Evolutionary conservation across 805 yeast genomes (phyloP).

Genomic region (Kodamaea lidongshanica): DNA sequence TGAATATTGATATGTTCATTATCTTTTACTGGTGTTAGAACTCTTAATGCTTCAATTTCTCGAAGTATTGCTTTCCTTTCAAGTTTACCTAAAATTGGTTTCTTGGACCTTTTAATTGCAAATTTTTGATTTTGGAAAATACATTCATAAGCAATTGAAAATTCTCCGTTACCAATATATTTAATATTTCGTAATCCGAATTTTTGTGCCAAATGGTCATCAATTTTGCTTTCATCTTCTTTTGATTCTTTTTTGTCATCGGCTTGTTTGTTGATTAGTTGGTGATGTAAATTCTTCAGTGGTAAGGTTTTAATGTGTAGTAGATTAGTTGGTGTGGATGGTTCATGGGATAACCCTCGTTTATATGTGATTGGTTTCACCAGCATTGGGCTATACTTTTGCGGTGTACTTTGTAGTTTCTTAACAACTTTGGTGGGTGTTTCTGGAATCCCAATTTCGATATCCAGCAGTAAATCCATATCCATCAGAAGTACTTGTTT

Average conservation of each 20-base stretch:
- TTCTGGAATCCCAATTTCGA: slow-evolving; percentile 24
- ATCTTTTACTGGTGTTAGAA: slow-evolving; percentile 33
- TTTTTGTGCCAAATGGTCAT: slow-evolving; percentile 40
- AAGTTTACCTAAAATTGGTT: slow-evolving; percentile 45
- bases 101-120: slow-evolving; percentile 84
- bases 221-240: slow-evolving; percentile 16
- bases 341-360: slow-evolving; percentile 14
- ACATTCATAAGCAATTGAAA: slow-evolving; percentile 82
- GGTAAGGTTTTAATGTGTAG: slow-evolving; percentile 5
- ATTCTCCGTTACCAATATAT: slow-evolving; percentile 79
- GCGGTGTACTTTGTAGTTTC: slow-evolving; percentile 24
- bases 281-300: slow-evolving; percentile 9
- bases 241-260: background rate
- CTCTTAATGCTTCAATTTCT: slow-evolving; percentile 68
- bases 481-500: slow-evolving; percentile 7
- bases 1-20: slow-evolving; percentile 24
- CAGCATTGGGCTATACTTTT: slow-evolving; percentile 21
- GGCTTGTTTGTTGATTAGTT: slow-evolving; percentile 4
- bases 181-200: slow-evolving; percentile 56
- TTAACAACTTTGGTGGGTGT: slow-evolving; percentile 35
- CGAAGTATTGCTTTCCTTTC: slow-evolving; percentile 59
- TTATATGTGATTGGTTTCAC: slow-evolving; percentile 8
- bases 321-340: slow-evolving; percentile 14
- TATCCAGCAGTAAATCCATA: slow-evolving; percentile 15
- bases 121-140: slow-evolving; percentile 59